A percentile compares a stretch with the other conserved stretches of the same genome.
These are phyloP conservation scores for Buddleja alternifolia DNA, from an alignment of 257 asterid species.

Conservation along the genomic window DNA sequence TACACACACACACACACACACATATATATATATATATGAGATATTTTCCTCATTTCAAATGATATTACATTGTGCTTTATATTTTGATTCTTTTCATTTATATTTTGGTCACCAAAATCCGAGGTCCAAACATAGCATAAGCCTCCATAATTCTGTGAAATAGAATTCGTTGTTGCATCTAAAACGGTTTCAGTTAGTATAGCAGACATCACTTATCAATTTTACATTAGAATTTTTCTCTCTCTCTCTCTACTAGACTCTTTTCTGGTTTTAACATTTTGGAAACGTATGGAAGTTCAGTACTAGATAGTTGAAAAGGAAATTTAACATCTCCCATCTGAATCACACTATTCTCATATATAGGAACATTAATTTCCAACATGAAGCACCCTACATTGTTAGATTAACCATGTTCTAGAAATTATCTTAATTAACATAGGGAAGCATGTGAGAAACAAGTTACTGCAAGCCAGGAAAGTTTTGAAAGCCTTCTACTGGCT, in stretches of 20 bases:
- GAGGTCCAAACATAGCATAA: no score
- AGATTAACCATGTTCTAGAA: background rate
- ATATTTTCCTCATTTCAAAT: no score
- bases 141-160: background rate
- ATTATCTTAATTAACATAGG: background rate
- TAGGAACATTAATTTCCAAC: background rate
- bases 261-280: conserved; percentile 2
- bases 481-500: background rate
- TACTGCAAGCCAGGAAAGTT: background rate
- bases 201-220: background rate
- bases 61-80: no score
- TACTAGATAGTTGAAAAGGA: background rate
- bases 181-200: background rate
- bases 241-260: background rate
- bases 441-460: background rate
- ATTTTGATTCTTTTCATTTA: no score
- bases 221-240: background rate
- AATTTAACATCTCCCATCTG: background rate
- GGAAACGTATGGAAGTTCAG: background rate
- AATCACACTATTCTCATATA: background rate
- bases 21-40: no score
- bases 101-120: no score
- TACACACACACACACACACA: no score
- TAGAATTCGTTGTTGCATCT: conserved; percentile 3
- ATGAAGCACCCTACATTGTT: background rate